Conservation (phyloP, 2,329 filamentous ascomycete species). For the Sphaerulina musiva region DNA sequence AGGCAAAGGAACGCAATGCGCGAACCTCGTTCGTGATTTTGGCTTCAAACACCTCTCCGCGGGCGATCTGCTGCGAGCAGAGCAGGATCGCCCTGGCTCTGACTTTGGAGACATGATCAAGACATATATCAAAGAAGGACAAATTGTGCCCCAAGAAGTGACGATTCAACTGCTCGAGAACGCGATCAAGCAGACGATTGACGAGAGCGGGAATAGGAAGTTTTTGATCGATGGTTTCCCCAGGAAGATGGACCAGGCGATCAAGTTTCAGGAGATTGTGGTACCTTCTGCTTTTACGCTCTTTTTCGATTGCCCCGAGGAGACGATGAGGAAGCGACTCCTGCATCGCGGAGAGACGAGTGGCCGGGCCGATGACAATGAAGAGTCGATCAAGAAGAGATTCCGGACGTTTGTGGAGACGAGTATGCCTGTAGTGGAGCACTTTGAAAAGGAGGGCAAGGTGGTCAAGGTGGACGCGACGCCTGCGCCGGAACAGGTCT, state of each 20-base stretch:
- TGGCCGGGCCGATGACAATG: constrained; percentile 87
- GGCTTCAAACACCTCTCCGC: constrained; percentile 90
- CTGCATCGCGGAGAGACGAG: constrained; percentile 88
- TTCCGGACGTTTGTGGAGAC: constrained; percentile 92
- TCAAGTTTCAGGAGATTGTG: constrained; percentile 86
- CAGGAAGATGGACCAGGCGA: constrained; percentile 91
- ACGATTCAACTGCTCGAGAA: constrained; percentile 91
- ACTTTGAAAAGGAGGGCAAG: constrained; percentile 67
- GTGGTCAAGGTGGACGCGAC: constrained; percentile 76
- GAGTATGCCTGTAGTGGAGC: constrained; percentile 92
- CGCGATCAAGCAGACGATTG: constrained; percentile 70
- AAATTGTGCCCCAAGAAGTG: constrained; percentile 98
- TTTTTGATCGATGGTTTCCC: constrained; percentile 84
- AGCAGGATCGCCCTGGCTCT: constrained; percentile 79
- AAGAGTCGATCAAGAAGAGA: constrained; percentile 90
- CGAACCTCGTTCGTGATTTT: constrained; percentile 77
- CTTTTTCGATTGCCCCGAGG: constrained; percentile 90
- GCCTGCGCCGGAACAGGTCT: constrained; percentile 58
- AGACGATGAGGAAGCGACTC: constrained; percentile 75
- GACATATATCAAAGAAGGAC: constrained; percentile 85
- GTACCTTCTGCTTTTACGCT: constrained; percentile 78
- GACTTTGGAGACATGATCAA: constrained; percentile 91
- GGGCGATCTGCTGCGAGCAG: constrained; percentile 85
- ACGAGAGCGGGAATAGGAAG: constrained; percentile 53
- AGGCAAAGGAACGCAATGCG: constrained; percentile 94